Evolutionary conservation across 176 grass and related monocot species (phyloP).

Genomic region (Puya raimondii): DNA sequence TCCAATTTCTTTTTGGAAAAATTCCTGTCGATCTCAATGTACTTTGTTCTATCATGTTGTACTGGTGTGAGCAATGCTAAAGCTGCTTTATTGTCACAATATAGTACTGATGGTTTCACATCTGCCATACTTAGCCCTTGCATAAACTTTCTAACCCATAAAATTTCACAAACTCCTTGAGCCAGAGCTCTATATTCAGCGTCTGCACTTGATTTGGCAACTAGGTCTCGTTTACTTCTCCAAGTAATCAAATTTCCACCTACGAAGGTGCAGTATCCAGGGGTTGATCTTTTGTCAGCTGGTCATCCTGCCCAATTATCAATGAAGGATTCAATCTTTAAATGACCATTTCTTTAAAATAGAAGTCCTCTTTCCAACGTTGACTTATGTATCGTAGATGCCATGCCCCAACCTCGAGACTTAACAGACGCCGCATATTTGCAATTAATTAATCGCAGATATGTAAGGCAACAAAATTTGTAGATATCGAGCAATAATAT

Average conservation of each 20-base stretch:
- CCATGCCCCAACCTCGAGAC: too few relatives aligned
- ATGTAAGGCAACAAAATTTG: too few relatives aligned
- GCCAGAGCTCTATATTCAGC: conserved; percentile 6
- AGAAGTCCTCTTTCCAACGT: neutral
- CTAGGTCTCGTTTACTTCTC: conserved; percentile 3
- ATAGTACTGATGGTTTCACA: neutral
- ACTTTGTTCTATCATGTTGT: neutral
- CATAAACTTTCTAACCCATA: neutral
- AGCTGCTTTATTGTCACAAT: neutral
- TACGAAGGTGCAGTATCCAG: neutral
- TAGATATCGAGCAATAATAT: too few relatives aligned
- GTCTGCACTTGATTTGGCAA: neutral
- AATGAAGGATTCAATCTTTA: neutral
- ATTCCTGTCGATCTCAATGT: neutral
- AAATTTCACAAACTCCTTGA: neutral
- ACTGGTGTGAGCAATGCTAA: neutral
- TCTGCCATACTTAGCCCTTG: neutral
- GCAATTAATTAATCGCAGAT: too few relatives aligned
- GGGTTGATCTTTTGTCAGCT: neutral
- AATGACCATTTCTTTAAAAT: neutral
- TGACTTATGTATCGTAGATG: too few relatives aligned
- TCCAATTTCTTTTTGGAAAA: neutral
- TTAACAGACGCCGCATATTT: too few relatives aligned
- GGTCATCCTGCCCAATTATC: neutral
- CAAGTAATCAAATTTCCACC: conserved; percentile 2